phyloP scores from a whole-genome alignment of 306 rosid species.

The Castanea sativa region DNA sequence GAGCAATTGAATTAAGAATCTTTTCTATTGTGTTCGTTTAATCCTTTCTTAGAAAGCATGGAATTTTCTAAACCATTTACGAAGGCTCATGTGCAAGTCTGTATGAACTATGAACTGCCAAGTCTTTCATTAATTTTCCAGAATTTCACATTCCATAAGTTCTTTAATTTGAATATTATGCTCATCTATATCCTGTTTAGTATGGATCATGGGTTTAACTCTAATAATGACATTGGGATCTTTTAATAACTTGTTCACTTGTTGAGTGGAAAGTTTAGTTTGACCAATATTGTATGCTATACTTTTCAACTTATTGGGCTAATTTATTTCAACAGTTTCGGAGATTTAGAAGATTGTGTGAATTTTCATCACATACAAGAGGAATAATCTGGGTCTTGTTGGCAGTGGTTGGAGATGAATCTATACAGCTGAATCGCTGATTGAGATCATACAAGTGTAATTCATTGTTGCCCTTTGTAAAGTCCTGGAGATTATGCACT shows the following conservation, averaged over 20 bases:
- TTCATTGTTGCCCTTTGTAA: not conserved
- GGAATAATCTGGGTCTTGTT: not conserved
- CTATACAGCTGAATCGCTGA: not conserved
- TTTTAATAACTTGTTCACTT: not conserved
- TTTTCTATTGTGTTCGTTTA: too few species aligned
- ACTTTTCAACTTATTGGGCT: not conserved
- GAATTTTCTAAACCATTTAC: too few species aligned
- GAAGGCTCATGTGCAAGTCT: not conserved
- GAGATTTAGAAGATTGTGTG: not conserved
- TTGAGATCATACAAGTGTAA: not conserved
- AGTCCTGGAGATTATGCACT: not conserved
- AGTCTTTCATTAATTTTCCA: not conserved
- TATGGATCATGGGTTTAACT: too few species aligned
- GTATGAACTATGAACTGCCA: not conserved
- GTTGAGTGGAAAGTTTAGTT: not conserved
- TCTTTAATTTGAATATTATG: too few species aligned
- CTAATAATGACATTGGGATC: too few species aligned
- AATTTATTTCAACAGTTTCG: not conserved
- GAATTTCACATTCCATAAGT: not conserved
- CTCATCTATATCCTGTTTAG: too few species aligned
- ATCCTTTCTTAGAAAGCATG: too few species aligned
- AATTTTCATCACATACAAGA: not conserved
- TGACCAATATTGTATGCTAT: not conserved
- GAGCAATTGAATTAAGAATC: too few species aligned
- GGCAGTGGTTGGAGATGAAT: not conserved